Evolutionary conservation across 441 rosid species (phyloP).

Genomic region (Syzygium syzygioides): DNA sequence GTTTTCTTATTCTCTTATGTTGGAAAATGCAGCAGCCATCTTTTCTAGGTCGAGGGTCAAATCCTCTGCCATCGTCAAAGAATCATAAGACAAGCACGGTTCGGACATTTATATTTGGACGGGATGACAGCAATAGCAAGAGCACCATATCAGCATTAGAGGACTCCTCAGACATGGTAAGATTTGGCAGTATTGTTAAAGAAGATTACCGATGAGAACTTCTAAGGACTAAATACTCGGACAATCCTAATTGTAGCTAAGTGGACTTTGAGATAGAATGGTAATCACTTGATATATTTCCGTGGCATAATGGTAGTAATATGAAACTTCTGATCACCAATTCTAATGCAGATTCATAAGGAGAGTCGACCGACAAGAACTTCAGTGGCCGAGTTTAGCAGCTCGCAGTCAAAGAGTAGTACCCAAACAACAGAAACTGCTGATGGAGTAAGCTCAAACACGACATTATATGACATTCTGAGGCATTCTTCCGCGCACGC

Average conservation of each 20-base stretch:
- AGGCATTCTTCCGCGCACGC: slow-evolving; percentile 49
- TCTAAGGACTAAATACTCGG: neutral
- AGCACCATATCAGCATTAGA: slow-evolving; percentile 39
- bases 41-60: slow-evolving; percentile 55
- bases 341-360: slow-evolving; percentile 37
- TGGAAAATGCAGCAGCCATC: slow-evolving; percentile 62
- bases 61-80: slow-evolving; percentile 41
- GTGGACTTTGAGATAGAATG: neutral
- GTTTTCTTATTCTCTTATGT: neutral
- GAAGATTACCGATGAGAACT: neutral
- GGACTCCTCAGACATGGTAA: slow-evolving; percentile 53
- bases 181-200: slow-evolving; percentile 7
- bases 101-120: slow-evolving; percentile 78
- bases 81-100: slow-evolving; percentile 50
- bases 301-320: neutral
- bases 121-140: slow-evolving; percentile 60
- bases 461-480: slow-evolving; percentile 63
- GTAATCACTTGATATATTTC: neutral
- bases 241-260: neutral
- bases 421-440: slow-evolving; percentile 25
- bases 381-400: slow-evolving; percentile 48
- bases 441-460: slow-evolving; percentile 31
- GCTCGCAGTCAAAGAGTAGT: slow-evolving; percentile 42
- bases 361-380: slow-evolving; percentile 44
- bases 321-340: neutral